Base-by-base conservation (phyloP, 257 asterid genomes). In the Scutellaria galericulata region DNA sequence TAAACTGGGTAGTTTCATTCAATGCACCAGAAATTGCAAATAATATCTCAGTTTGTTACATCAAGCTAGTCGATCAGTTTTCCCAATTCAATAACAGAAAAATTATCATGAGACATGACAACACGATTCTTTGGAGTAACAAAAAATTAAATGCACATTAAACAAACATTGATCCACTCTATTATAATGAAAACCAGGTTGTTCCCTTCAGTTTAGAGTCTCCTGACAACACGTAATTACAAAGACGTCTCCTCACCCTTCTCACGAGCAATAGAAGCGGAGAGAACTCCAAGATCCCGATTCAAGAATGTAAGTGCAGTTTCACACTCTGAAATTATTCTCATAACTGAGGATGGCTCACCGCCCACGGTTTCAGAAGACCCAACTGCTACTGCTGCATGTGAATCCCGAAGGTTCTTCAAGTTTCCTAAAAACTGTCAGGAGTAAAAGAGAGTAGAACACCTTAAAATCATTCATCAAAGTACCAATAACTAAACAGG, bases 311-410 rank as follows among this genome's bases (percentile, higher is more conserved):
- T 94, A 69, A 94, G 71, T 7, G 99, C 88, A 60, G 85, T 80
- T 86, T 94, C 98, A 46, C 98, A 93, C 72, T 93, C 95, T 3
- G 98, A 90, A 70, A 93, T 93, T 84, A 89, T 93, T 83, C 98
- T 81, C 65, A 88, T 83, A 22, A 93, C 96, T 12, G 95, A 90
- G 67, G 96, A 89, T 73, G 98, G 96, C 85, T 89, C 89, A n/a
- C 97, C 96, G 3, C 75, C 89, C 79, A 92, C 93, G 53, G 90
- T 82, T 73, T 92, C 95, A 5, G 93, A 89, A 63, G 96, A 88
- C 8, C 92, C 96, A 76, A 78, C 78, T 15, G 98, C 93, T 59
- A 93, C 96, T 41, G 98, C 96, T 73, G 97, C 92, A 74, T 90
- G 87, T 9, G 98, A 90, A 81, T 93, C 98, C 68, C 97, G 83